phyloP scores from a whole-genome alignment of 768 basidiomycete species.

The Lepiota venenata region DNA sequence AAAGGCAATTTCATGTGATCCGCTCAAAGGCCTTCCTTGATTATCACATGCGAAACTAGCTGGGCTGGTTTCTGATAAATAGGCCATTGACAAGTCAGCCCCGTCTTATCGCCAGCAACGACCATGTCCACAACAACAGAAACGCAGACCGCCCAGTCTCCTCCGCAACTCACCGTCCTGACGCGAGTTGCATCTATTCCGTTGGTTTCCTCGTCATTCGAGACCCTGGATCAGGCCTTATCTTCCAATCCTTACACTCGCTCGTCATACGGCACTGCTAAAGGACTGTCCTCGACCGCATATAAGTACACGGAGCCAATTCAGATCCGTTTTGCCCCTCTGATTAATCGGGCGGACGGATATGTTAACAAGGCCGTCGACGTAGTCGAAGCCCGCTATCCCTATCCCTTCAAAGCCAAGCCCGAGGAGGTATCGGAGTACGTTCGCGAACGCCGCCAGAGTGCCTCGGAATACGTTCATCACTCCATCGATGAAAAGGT shows the following conservation, averaged over 20 bases:
- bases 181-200: constrained; percentile 71
- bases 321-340: constrained; percentile 60
- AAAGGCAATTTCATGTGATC: too few species aligned
- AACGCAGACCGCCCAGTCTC: constrained; percentile 23
- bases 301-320: constrained; percentile 64
- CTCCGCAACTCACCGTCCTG: constrained; percentile 61
- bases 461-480: constrained; percentile 43
- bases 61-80: background rate
- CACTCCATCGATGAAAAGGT: constrained; percentile 52
- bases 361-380: constrained; percentile 74
- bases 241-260: constrained; percentile 58
- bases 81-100: background rate
- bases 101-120: background rate
- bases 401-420: constrained; percentile 71
- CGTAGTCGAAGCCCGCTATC: constrained; percentile 67
- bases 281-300: constrained; percentile 54
- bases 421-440: constrained; percentile 67
- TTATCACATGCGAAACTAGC: constrained; percentile 1
- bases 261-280: constrained; percentile 63
- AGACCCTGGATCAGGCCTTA: constrained; percentile 57
- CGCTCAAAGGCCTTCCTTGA: too few species aligned
- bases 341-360: constrained; percentile 61
- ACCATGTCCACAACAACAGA: constrained; percentile 21
- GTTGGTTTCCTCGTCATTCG: constrained; percentile 60
- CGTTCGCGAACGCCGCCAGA: constrained; percentile 55